Evolutionary conservation across 2,329 filamentous ascomycete genomes (phyloP).

Genomic region (Fusarium luffae): DNA sequence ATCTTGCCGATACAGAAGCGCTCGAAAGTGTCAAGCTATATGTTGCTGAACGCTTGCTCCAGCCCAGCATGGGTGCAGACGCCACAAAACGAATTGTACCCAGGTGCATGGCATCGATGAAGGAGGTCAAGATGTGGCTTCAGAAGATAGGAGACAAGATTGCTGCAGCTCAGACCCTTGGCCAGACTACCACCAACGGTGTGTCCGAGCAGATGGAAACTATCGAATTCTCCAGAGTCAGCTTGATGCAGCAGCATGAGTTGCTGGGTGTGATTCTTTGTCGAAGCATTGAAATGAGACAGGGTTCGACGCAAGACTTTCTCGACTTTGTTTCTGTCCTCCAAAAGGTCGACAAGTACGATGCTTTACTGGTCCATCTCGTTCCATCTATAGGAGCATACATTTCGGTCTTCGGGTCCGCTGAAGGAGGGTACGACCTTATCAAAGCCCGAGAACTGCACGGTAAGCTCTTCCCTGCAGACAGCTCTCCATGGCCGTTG

Average conservation of each 20-base stretch:
- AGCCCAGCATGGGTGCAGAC: slow-evolving; percentile 48
- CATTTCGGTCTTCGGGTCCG: slow-evolving; percentile 81
- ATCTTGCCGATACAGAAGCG: slow-evolving; percentile 57
- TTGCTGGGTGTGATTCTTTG: slow-evolving; percentile 83
- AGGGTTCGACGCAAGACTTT: slow-evolving; percentile 78
- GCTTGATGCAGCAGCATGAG: slow-evolving; percentile 90
- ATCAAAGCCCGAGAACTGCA: slow-evolving; percentile 78
- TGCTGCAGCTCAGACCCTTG: slow-evolving; percentile 79
- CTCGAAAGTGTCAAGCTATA: slow-evolving; percentile 51
- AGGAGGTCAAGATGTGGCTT: slow-evolving; percentile 80
- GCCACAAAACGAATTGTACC: slow-evolving; percentile 71
- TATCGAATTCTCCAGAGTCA: slow-evolving; percentile 81
- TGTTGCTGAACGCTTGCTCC: slow-evolving; percentile 50
- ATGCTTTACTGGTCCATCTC: slow-evolving; percentile 79
- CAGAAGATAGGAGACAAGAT: slow-evolving; percentile 79
- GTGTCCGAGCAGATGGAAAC: slow-evolving; percentile 76
- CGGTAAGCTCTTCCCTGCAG: slow-evolving; percentile 71
- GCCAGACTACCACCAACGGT: slow-evolving; percentile 60
- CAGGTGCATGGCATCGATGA: slow-evolving; percentile 81
- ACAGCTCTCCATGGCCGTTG: slow-evolving; percentile 77
- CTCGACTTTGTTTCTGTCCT: slow-evolving; percentile 74
- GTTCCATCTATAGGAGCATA: slow-evolving; percentile 82
- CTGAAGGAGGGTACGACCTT: slow-evolving; percentile 75
- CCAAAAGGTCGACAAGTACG: slow-evolving; percentile 79
- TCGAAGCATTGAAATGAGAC: slow-evolving; percentile 80